Percentiles rank a stretch among this genome's conserved stretches.
Conservation (phyloP, 169 alveolate species). For the Babesia caballi region DNA sequence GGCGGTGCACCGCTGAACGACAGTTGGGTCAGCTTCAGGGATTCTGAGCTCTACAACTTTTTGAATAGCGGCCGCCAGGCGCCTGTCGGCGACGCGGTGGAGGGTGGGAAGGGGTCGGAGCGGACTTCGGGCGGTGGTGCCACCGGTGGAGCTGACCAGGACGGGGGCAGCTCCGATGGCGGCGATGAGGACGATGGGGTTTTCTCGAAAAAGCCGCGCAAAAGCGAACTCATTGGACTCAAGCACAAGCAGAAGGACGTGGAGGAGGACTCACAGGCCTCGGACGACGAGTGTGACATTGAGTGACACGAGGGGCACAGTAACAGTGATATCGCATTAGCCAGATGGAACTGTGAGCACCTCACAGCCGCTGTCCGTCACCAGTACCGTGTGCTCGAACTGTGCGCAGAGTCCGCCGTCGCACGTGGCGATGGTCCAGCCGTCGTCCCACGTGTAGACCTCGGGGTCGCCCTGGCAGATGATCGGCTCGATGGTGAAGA, state of each 20-base stretch:
- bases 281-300: conserved; percentile 49
- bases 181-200: conserved; percentile 23
- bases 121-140: not conserved
- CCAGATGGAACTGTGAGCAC: conserved; percentile 59
- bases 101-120: not conserved
- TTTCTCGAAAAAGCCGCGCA: conserved; percentile 8
- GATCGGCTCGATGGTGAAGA: conserved; percentile 84
- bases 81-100: not conserved
- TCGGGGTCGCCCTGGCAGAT: conserved; percentile 80
- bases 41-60: conserved; percentile 17
- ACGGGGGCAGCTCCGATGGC: conserved; percentile 10
- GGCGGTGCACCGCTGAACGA: conserved; percentile 22
- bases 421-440: conserved; percentile 87
- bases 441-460: conserved; percentile 86
- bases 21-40: conserved; percentile 35
- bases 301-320: not conserved
- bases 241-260: not conserved
- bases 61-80: not conserved
- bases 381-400: conserved; percentile 89
- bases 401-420: conserved; percentile 86
- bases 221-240: conserved; percentile 32
- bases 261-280: conserved; percentile 15
- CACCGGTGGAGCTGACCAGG: not conserved
- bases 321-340: conserved; percentile 5
- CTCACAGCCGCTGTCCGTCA: conserved; percentile 85